phyloP scores from a whole-genome alignment of 768 basidiomycete species.

The Tulasnella sp. region DNA sequence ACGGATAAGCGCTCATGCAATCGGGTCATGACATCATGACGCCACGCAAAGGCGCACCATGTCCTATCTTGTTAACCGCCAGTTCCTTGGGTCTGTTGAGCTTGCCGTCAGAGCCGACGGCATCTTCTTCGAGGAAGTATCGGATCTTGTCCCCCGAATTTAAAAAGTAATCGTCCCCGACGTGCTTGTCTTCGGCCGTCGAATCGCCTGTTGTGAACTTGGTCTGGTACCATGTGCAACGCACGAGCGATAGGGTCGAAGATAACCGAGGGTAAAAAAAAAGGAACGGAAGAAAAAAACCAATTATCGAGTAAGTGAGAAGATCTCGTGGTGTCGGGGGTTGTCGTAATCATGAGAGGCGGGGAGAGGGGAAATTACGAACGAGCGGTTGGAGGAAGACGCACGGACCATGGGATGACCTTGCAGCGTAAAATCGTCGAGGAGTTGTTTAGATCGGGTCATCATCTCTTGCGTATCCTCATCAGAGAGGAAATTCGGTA shows the following conservation, averaged over 20 bases:
- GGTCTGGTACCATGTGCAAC: conserved; percentile 46
- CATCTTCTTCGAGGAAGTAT: conserved; percentile 89
- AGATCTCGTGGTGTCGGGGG: neutral
- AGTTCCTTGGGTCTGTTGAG: conserved; percentile 48
- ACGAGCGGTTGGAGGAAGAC: neutral
- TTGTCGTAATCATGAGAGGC: neutral
- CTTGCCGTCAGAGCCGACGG: conserved; percentile 59
- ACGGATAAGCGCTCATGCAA: neutral
- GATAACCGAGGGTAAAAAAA: neutral
- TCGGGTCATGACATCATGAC: neutral
- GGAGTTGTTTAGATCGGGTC: conserved; percentile 59
- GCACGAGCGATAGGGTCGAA: neutral
- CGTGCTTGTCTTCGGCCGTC: conserved; percentile 48
- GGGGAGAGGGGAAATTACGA: neutral
- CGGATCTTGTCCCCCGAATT: conserved; percentile 89
- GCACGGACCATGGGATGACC: conserved; percentile 68
- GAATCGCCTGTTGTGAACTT: conserved; percentile 69
- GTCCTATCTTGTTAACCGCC: conserved; percentile 93
- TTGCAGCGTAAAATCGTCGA: conserved; percentile 68
- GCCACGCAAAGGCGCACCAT: conserved; percentile 47
- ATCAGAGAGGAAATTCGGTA: conserved; percentile 62
- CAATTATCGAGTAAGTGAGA: neutral
- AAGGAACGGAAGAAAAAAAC: neutral
- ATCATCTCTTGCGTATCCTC: conserved; percentile 57
- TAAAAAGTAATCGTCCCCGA: conserved; percentile 92